Evolutionary conservation across 495 filamentous ascomycete genomes (phyloP), one percentile per base, ranked within the genome.

Genomic region (Penicillium dipodomyicola): DNA sequence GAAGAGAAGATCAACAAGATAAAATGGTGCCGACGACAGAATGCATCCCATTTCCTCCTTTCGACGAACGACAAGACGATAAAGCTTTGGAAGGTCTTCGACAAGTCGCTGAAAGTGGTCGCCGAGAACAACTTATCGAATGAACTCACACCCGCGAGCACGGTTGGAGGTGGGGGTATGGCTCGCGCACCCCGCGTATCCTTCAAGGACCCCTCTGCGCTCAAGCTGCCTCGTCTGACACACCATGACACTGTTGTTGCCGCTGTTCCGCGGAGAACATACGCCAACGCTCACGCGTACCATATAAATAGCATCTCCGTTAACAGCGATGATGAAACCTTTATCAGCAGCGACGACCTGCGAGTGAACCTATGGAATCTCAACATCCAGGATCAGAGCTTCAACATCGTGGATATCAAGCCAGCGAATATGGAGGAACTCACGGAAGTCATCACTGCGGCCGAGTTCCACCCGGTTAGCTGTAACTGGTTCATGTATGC

Each of bases 1-100:
- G 94, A 98, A 82, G 94, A 98, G 77, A 98, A 98, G 80, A 98
- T 98, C 82, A 98, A 98, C 82, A 98, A 98, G 80, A 98, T 98
- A 75, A 98, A 97, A 78, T 98, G 94, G 94, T 98, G 94, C 73
- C 86, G 89, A 65, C 85, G 94, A 74, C 92, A 96, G 72, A 98
- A 98, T 80, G 89, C 94, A 58, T 96, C 94, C 35, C 94, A 98
- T 76, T 98, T 96, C 73, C 86, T 98, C 25, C 86, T 98, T 43
- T 97, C 94, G 11, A 98, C 94, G 53, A 98, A 98, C 71, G 94
- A 98, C 79, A 98, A 98, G 77, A 98, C 94, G 41, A 98, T 98
- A 82, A 98, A 98, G 80, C 81, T 98, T 57, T 98, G 94, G 94
- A 98, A 98, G 74, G 95, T 98, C 56, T 98, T 96, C 60, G 94